phyloP scores from a whole-genome alignment of 1,139 yeast genomes.

The Yamadazyma blattariae region DNA sequence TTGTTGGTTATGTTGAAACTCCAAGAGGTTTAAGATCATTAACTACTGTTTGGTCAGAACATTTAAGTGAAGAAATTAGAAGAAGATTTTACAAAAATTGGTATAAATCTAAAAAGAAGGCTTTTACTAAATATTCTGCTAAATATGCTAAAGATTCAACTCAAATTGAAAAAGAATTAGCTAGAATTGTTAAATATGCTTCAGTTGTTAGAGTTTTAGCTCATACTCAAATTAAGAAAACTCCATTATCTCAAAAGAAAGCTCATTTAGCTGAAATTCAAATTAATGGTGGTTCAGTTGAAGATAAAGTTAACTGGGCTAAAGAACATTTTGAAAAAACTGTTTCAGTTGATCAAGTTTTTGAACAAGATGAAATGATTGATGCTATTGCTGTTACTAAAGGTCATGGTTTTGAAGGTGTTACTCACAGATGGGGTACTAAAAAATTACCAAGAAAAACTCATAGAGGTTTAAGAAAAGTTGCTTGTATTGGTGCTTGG shows the following conservation, averaged over 20 bases:
- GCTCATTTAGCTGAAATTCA: conserved; percentile 99
- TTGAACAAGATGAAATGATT: conserved; percentile 98
- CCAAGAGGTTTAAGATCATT: conserved; percentile 99
- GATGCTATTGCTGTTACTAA: conserved; percentile 99
- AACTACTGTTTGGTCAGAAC: conserved; percentile 99
- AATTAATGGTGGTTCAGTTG: conserved; percentile 97
- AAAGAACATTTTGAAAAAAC: conserved; percentile 99
- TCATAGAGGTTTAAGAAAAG: conserved; percentile 99
- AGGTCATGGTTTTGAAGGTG: conserved; percentile 99
- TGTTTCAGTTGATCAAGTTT: conserved; percentile 90
- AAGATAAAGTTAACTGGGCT: conserved; percentile 99
- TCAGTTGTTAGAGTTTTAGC: conserved; percentile 98
- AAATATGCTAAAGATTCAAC: conserved; percentile 93
- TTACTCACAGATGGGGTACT: conserved; percentile 99
- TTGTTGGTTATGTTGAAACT: conserved; percentile 99
- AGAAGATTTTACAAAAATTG: conserved; percentile 99
- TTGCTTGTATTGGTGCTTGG: conserved; percentile 99
- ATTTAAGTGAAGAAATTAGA: conserved; percentile 97
- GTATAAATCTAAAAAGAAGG: conserved; percentile 99
- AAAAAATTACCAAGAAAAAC: conserved; percentile 99
- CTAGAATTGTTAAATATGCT: conserved; percentile 98
- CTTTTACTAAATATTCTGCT: conserved; percentile 99
- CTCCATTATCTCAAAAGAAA: conserved; percentile 99
- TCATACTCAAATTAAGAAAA: conserved; percentile 99
- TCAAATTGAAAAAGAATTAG: conserved; percentile 92